Base-by-base conservation (phyloP, 352 stramenopile species). In the Saprolegnia diclina region DNA sequence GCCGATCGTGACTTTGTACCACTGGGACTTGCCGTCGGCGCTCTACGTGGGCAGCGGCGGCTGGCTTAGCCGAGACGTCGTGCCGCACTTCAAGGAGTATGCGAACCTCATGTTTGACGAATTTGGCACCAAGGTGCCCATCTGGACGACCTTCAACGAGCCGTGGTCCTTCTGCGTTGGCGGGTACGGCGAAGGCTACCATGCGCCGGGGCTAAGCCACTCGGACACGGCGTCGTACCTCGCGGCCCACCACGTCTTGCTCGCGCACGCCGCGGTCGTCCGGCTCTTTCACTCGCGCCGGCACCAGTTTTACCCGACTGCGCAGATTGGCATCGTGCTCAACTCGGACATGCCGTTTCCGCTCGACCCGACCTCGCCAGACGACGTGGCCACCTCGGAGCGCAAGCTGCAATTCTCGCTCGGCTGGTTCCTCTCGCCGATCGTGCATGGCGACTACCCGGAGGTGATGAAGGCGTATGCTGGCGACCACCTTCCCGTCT, bases 131-230 rank as follows among this genome's bases (percentile, higher is more conserved):
- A 88, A 95, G 56, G 88, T 98, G 18, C 89, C 94, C 69, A 87
- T 86, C 65, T 99, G 95, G 95, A 88, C 97, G 16, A 98, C 95
- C 4, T 92, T 99, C 65, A 98, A 98, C 71, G 96, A 99, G 76
- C 81, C 91, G 16, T 93, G 89, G 79, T 92, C 80, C 10, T 88
- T 97, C 42, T 82, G 84, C 21, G 87, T 88, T 24, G 74, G 87
- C 37, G 94, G 86, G 21, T 98, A 98, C 74, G 83, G 86, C 57
- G 87, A 81, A 50, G 90, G 89, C 55, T 64, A 74, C 44, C 73
- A 73, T 22, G 79, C 78, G 26, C 75, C 78, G 0, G 76, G 73
- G 0, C 64, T 77, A 5, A 71, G 73, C 37, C 35, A 81, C 32
- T 85, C 75, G 0, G 67, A 71, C 6, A 83, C 73, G 4, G 79